phyloP scores from a whole-genome alignment of 202 grass and related monocot species.

The Saccharum hybrid region DNA sequence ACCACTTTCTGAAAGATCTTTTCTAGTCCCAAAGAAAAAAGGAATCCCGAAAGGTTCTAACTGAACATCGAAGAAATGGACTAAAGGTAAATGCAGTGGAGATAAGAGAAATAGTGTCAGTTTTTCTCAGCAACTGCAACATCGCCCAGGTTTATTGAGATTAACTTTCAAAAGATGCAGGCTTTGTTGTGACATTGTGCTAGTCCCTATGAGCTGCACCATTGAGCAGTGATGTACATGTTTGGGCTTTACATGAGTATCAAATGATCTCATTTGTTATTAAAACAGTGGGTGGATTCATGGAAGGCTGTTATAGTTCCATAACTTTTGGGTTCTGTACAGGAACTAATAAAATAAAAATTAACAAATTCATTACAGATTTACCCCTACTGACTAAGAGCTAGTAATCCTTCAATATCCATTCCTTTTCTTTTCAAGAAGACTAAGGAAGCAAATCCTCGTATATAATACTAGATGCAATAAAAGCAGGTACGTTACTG shows the following conservation, averaged over 20 bases:
- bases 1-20: not conserved
- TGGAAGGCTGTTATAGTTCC: not conserved
- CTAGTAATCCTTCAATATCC: not conserved
- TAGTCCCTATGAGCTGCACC: not conserved
- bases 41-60: not conserved
- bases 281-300: not conserved
- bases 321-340: not conserved
- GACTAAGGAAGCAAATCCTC: not conserved
- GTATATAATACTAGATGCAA: not conserved
- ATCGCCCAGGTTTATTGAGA: not conserved
- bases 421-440: constrained; percentile 1
- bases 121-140: not conserved
- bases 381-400: not conserved
- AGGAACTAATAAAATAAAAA: not conserved
- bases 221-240: not conserved
- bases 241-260: constrained; percentile 4
- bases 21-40: not conserved
- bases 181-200: not conserved
- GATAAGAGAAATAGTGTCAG: not conserved
- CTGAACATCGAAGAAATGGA: not conserved
- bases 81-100: not conserved
- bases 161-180: not conserved
- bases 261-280: not conserved
- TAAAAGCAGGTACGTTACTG: not conserved
- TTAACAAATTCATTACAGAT: not conserved